Evolutionary conservation across 352 stramenopile genomes (phyloP).

Genomic region (Globisporangium carolinianum): DNA sequence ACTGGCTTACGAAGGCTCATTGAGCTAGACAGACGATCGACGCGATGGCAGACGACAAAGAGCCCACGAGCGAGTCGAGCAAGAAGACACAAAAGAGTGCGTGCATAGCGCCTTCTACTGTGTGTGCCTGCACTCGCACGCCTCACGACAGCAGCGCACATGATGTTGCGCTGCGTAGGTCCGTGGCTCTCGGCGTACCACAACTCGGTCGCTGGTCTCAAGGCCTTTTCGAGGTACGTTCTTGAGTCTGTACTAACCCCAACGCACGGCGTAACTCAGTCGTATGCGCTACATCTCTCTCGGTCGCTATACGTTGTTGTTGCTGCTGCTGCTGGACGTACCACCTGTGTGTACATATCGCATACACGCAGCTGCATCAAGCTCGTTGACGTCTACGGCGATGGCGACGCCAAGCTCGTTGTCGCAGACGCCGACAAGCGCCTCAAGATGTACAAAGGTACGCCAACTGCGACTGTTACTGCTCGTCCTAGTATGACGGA

Average conservation of each 20-base stretch:
- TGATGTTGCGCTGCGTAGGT: slow-evolving; percentile 10
- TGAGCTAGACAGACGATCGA: neutral
- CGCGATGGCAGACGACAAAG: slow-evolving; percentile 9
- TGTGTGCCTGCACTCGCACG: no score
- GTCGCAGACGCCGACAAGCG: slow-evolving; percentile 73
- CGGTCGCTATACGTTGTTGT: neutral
- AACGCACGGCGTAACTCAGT: neutral
- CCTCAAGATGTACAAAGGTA: slow-evolving; percentile 87
- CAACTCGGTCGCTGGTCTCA: slow-evolving; percentile 87
- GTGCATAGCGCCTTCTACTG: neutral
- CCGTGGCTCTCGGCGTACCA: slow-evolving; percentile 87
- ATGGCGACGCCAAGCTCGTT: slow-evolving; percentile 77
- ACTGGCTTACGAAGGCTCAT: no score
- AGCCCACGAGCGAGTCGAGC: neutral
- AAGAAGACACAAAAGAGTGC: slow-evolving; percentile 16
- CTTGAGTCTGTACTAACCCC: neutral
- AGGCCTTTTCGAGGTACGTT: slow-evolving; percentile 50
- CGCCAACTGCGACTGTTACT: neutral
- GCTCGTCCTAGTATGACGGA: no score
- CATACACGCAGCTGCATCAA: slow-evolving; percentile 41
- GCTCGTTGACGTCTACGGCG: slow-evolving; percentile 76
- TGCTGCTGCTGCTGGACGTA: neutral
- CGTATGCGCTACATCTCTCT: neutral
- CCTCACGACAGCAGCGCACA: neutral
- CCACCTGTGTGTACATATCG: no score